These are phyloP conservation scores for Spinacia oleracea DNA, from an alignment of 179 eudicot genomes.

Conservation along the genomic window DNA sequence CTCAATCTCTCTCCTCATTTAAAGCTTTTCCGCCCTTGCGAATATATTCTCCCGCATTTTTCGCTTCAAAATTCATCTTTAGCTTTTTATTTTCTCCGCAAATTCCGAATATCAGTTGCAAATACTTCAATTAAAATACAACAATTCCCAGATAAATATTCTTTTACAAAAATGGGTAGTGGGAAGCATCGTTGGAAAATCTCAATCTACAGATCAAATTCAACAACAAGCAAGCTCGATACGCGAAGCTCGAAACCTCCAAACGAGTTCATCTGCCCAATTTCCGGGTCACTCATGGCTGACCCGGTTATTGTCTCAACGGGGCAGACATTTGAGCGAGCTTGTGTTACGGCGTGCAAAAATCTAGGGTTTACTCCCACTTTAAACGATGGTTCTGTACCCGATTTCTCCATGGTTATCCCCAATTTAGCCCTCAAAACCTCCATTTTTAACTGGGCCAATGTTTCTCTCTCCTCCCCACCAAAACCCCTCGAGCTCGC, in stretches of 20 bases:
- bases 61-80: neutral
- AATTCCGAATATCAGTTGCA: neutral
- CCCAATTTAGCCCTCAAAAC: constrained; percentile 80
- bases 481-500: constrained; percentile 43
- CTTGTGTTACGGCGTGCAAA: constrained; percentile 60
- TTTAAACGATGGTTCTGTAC: constrained; percentile 48
- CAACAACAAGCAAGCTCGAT: constrained; percentile 27
- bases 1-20: neutral
- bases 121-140: neutral
- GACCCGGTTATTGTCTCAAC: constrained; percentile 51
- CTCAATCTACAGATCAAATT: constrained; percentile 42
- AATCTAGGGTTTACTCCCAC: constrained; percentile 43
- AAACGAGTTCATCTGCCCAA: constrained; percentile 39
- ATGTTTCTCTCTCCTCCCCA: constrained; percentile 17
- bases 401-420: constrained; percentile 63
- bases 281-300: constrained; percentile 40
- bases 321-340: constrained; percentile 47
- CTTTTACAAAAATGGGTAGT: constrained; percentile 25
- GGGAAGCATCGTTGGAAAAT: constrained; percentile 39
- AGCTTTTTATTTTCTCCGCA: neutral
- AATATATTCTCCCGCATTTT: constrained; percentile 19
- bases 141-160: neutral
- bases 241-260: constrained; percentile 28
- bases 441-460: constrained; percentile 63
- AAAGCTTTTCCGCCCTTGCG: neutral